Conservation (phyloP, 1,139 yeast species). For the Pichia norvegensis region DNA sequence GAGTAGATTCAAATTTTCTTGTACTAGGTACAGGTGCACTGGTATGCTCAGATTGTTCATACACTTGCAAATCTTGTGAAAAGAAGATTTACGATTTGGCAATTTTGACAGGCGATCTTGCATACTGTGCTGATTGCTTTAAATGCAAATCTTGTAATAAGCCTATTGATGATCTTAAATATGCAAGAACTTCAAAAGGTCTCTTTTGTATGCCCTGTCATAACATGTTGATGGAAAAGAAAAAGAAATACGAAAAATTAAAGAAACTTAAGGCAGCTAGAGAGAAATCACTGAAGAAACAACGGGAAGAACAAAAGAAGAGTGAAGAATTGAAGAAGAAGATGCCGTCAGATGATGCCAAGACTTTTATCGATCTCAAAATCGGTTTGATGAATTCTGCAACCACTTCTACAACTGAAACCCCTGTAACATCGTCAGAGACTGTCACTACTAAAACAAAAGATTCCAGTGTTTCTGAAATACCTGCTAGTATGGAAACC, state of each 20-base stretch:
- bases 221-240: slow-evolving; percentile 68
- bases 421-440: background rate
- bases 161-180: slow-evolving; percentile 80
- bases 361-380: background rate
- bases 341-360: background rate
- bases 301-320: background rate
- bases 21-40: slow-evolving; percentile 89
- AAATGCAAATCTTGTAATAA: slow-evolving; percentile 84
- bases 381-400: background rate
- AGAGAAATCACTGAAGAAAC: slow-evolving; percentile 2
- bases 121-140: slow-evolving; percentile 88
- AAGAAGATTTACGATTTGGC: slow-evolving; percentile 93
- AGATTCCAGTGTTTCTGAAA: too few species aligned
- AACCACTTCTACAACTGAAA: background rate
- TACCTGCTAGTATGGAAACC: too few species aligned
- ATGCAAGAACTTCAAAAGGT: slow-evolving; percentile 92
- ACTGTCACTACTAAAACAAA: background rate
- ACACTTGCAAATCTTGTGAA: slow-evolving; percentile 79
- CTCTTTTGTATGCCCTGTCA: slow-evolving; percentile 92
- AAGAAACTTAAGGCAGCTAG: slow-evolving; percentile 19
- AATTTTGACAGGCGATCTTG: slow-evolving; percentile 91
- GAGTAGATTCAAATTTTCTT: slow-evolving; percentile 81
- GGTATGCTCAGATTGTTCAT: slow-evolving; percentile 86
- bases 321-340: background rate
- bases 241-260: slow-evolving; percentile 46